Conservation (phyloP, 257 asterid genomes). For the Marsdenia floribunda region DNA sequence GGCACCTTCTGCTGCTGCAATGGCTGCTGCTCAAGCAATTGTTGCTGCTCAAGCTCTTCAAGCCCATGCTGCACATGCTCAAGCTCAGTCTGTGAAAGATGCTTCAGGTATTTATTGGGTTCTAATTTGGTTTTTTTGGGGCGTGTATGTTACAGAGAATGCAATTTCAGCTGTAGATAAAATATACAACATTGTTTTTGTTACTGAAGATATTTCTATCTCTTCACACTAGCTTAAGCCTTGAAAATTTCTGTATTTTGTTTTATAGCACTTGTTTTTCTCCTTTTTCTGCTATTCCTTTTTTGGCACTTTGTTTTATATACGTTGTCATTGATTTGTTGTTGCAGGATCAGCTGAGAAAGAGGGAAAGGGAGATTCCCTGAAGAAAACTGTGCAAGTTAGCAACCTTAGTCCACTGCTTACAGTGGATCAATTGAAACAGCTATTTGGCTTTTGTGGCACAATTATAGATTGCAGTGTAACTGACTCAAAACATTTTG, state of each 20-base stretch:
- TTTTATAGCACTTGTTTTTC: too few species aligned
- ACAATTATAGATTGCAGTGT: constrained; percentile 73
- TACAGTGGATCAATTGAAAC: constrained; percentile 90
- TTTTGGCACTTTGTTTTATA: constrained; percentile 11
- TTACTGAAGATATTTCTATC: not conserved
- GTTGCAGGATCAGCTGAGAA: constrained; percentile 44
- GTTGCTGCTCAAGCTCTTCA: constrained; percentile 99
- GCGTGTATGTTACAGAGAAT: not conserved
- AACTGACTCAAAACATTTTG: constrained; percentile 92
- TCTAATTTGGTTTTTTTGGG: not conserved
- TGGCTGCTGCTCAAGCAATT: constrained; percentile 99
- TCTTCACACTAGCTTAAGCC: not conserved
- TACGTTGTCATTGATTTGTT: constrained; percentile 4
- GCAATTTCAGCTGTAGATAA: not conserved
- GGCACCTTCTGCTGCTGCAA: constrained; percentile 99
- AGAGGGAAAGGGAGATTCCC: constrained; percentile 56
- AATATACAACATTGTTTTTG: not conserved
- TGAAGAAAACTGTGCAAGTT: constrained; percentile 77
- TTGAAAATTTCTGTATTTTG: not conserved
- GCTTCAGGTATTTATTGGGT: constrained; percentile 43
- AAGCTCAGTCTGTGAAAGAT: constrained; percentile 55
- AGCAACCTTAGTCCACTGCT: constrained; percentile 93
- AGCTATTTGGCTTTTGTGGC: constrained; percentile 85
- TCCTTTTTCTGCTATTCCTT: constrained; percentile 10
- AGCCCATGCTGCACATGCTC: constrained; percentile 83